phyloP scores from a whole-genome alignment of 768 basidiomycete genomes.

The Auricularia cornea region DNA sequence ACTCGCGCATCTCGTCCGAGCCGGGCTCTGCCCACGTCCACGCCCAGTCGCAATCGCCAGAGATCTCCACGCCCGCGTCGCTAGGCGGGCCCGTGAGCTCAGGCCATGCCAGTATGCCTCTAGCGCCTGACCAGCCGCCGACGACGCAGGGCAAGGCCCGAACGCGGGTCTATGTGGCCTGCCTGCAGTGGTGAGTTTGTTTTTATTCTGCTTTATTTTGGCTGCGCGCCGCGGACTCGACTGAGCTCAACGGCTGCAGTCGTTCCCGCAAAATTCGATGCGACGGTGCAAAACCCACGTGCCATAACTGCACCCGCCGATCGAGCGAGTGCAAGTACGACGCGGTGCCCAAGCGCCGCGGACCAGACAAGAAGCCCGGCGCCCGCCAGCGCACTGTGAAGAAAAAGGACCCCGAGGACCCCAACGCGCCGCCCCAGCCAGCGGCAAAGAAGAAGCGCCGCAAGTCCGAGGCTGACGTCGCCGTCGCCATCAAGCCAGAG shows the following conservation, averaged over 20 bases:
- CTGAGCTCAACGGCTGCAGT: constrained; percentile 26
- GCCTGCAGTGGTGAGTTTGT: constrained; percentile 57
- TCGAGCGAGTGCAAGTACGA: constrained; percentile 58
- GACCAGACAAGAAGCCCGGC: constrained; percentile 73
- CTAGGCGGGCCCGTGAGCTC: neutral
- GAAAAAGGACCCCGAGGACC: constrained; percentile 15
- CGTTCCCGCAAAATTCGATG: constrained; percentile 75
- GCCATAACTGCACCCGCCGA: constrained; percentile 63
- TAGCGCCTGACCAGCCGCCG: constrained; percentile 68
- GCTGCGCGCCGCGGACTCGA: neutral
- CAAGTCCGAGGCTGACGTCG: neutral
- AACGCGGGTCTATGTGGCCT: constrained; percentile 70
- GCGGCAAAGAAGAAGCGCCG: constrained; percentile 2
- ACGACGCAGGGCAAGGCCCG: constrained; percentile 76
- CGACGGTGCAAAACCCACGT: constrained; percentile 69
- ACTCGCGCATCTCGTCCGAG: neutral
- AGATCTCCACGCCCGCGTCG: neutral
- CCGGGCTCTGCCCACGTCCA: neutral
- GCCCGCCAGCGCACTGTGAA: constrained; percentile 53
- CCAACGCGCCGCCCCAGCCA: neutral
- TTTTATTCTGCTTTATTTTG: constrained; percentile 1
- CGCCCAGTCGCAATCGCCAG: neutral
- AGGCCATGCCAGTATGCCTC: constrained; percentile 11
- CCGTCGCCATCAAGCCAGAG: constrained; percentile 1
- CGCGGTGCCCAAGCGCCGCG: constrained; percentile 62